Base-by-base conservation (phyloP, 1,284 basidiomycete genomes). In the Ustilago hordei region DNA sequence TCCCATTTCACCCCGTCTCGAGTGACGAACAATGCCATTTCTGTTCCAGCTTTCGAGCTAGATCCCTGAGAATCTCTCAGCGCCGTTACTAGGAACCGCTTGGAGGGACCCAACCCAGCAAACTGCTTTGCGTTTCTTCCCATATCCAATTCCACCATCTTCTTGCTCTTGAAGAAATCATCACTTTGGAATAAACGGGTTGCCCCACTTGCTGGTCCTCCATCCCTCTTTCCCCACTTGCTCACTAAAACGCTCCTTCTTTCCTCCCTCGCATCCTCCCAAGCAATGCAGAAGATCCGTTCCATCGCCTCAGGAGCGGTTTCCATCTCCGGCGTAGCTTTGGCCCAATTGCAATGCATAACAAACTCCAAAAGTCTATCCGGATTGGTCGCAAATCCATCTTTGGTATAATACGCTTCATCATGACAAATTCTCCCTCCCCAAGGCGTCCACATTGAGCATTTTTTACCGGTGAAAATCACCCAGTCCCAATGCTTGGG, bases 331-430 rank as follows among this genome's bases (percentile, higher is more conserved):
- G 60, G 64, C 15, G 84, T 80, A 2, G 81, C 66, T 67, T 85
- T 85, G 11, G 84, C 83, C 83, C 83, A 85, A 31, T 54, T 79
- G 75, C 84, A 85, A 61, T 81, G 82, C 62, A 79, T 72, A 34
- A 83, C 78, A 15, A 58, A 77, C 50, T 83, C 83, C 23, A 85
- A 55, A n/a, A 85, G 57, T 23, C 54, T 60, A 28, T 80, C 53
- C 3, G 73, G 74, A 32, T 75, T 71, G 12, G 77, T 72, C 0
- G 80, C 81, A 55, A 85, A 85, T 4, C 71, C 84, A 53, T 85
- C 73, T 35, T 67, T 72, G 17, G 84, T 85, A 56, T 81, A 81
- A 67, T 81, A 85, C 15, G 80, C 80, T 43, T 81, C 92, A 59
- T 85, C 83, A 52, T 84, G 83, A 58, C 84, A 85, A 34, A 83